Evolutionary conservation across 805 yeast species (phyloP).

Genomic region (Kazachstania taianensis): DNA sequence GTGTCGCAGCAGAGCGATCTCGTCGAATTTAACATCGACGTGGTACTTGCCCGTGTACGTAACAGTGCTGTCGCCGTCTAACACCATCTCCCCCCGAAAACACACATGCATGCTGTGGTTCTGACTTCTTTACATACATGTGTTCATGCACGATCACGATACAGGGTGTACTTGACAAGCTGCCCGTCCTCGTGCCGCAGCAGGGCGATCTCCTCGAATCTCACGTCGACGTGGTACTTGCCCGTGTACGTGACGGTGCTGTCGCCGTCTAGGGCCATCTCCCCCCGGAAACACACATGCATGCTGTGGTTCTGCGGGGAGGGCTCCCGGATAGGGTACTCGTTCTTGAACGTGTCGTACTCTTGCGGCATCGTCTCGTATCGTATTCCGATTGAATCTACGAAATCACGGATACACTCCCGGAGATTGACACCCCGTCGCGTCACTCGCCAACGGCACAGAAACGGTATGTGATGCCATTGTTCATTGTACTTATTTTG

Average conservation of each 20-base stretch:
- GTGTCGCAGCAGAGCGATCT: conserved; percentile 22
- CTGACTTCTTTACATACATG: no score
- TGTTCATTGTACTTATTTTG: neutral
- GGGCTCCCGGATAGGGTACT: neutral
- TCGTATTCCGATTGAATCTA: conserved; percentile 16
- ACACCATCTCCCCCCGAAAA: conserved; percentile 23
- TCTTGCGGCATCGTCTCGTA: conserved; percentile 20
- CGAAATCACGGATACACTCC: conserved; percentile 9
- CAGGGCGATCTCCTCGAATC: conserved; percentile 23
- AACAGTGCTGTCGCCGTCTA: conserved; percentile 16
- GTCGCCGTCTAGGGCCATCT: conserved; percentile 16
- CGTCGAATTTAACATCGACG: conserved; percentile 23
- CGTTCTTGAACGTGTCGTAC: conserved; percentile 20
- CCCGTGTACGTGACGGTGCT: conserved; percentile 23
- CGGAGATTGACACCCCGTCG: conserved; percentile 17
- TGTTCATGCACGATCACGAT: no score
- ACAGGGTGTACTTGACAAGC: conserved; percentile 21
- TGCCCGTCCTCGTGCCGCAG: conserved; percentile 21
- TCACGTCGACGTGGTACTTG: conserved; percentile 25
- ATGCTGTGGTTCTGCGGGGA: conserved; percentile 13
- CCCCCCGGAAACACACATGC: conserved; percentile 26
- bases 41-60: conserved; percentile 26
- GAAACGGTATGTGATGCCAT: conserved; percentile 21
- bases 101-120: conserved; percentile 21
- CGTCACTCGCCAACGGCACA: conserved; percentile 21